phyloP scores from a whole-genome alignment of 768 basidiomycete genomes.

The Baorangia bicolor region DNA sequence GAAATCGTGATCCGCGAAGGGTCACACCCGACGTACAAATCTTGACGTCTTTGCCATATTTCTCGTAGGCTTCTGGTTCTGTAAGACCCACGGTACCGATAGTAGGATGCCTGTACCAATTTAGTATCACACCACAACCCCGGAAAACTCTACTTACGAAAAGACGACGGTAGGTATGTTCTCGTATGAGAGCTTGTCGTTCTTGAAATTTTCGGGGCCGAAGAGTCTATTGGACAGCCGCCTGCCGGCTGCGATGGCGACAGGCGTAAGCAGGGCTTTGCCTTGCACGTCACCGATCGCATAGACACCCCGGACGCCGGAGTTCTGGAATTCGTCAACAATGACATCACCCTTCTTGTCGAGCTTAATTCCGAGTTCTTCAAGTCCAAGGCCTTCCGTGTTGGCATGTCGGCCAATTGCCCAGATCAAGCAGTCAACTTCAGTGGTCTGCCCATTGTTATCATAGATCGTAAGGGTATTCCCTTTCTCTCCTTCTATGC shows the following conservation, averaged over 20 bases:
- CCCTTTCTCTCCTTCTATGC: conserved; percentile 74
- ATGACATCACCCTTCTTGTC: conserved; percentile 80
- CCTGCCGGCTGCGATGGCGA: conserved; percentile 95
- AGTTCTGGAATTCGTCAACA: conserved; percentile 91
- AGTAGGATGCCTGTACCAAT: conserved; percentile 72
- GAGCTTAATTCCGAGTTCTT: conserved; percentile 71
- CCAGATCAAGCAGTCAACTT: conserved; percentile 89
- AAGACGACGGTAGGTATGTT: conserved; percentile 96
- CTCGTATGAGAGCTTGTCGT: conserved; percentile 84
- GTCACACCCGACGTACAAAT: conserved; percentile 62
- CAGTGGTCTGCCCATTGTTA: conserved; percentile 70
- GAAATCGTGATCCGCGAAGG: background rate
- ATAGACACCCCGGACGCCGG: conserved; percentile 64
- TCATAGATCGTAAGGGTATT: conserved; percentile 74
- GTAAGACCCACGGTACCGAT: conserved; percentile 96
- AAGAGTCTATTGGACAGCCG: conserved; percentile 87
- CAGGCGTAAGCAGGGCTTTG: conserved; percentile 91
- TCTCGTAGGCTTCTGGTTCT: conserved; percentile 83
- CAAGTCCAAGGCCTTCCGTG: conserved; percentile 76
- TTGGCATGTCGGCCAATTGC: conserved; percentile 88
- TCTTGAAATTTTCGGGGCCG: conserved; percentile 80
- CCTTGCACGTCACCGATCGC: conserved; percentile 93
- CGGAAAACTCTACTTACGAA: conserved; percentile 58
- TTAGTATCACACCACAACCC: conserved; percentile 7
- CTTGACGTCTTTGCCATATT: conserved; percentile 88